Percentiles rank a stretch among this genome's conserved stretches.
These are phyloP conservation scores for Beauveria asiatica DNA, from an alignment of 2,329 filamentous ascomycete genomes.

Conservation along the genomic window DNA sequence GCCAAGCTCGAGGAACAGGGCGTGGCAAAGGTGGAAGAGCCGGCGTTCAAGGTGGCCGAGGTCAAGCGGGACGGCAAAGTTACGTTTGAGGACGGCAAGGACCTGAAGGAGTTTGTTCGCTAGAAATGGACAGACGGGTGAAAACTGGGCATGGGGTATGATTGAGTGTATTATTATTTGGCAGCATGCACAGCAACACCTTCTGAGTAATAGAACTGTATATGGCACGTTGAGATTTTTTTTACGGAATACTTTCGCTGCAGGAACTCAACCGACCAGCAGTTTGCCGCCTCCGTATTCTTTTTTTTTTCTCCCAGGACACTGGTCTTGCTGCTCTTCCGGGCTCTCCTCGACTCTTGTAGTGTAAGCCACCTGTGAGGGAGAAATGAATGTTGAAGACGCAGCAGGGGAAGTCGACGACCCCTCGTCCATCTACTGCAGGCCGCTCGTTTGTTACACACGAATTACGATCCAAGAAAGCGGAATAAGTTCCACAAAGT, in stretches of 20 bases:
- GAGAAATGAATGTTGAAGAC: too few species aligned
- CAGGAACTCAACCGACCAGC: too few species aligned
- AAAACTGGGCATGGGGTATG: neutral
- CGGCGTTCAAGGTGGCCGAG: slow-evolving; percentile 45
- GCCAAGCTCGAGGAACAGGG: slow-evolving; percentile 1
- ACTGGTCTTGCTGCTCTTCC: too few species aligned
- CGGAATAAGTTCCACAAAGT: too few species aligned
- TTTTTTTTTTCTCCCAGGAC: too few species aligned
- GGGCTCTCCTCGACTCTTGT: too few species aligned
- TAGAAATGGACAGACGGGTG: slow-evolving; percentile 16
- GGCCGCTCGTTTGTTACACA: too few species aligned
- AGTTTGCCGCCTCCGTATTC: too few species aligned
- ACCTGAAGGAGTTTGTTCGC: slow-evolving; percentile 47
- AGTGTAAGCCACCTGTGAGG: too few species aligned
- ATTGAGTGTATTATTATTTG: slow-evolving; percentile 4
- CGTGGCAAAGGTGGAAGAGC: slow-evolving; percentile 13
- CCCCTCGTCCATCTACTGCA: too few species aligned
- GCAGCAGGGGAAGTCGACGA: too few species aligned
- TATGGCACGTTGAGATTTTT: neutral
- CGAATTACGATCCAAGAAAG: too few species aligned
- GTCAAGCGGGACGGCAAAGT: slow-evolving; percentile 56
- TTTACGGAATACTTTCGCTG: neutral
- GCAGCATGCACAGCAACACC: neutral
- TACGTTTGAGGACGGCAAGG: slow-evolving; percentile 52
- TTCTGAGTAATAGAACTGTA: neutral